Conservation (phyloP, 2,329 filamentous ascomycete species). For the Ceratocystis huliohia region DNA sequence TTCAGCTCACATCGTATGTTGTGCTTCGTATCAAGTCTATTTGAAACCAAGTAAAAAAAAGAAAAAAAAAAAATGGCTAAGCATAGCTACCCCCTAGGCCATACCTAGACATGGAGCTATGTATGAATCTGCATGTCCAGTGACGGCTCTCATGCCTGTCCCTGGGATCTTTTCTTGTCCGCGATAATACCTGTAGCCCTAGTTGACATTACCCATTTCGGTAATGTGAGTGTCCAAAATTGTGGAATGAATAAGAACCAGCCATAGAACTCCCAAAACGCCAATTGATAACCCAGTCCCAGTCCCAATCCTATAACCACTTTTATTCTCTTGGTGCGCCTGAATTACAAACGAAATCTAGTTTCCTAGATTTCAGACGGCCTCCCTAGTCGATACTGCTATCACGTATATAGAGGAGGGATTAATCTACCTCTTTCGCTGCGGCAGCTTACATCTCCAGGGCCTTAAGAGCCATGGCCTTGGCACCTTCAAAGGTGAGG, state of each 20-base stretch:
- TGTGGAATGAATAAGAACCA: background rate
- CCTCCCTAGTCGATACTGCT: background rate
- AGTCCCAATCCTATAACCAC: background rate
- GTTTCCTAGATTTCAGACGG: background rate
- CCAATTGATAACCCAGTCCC: conserved; percentile 7
- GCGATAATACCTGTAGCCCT: background rate
- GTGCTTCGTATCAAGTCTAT: background rate
- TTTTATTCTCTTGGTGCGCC: background rate
- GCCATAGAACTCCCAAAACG: conserved; percentile 9
- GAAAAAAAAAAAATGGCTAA: background rate
- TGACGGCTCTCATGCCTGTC: background rate
- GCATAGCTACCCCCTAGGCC: background rate
- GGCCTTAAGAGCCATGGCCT: conserved; percentile 72
- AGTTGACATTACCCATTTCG: background rate
- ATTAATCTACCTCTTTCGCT: background rate
- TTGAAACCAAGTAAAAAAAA: background rate
- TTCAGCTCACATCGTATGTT: background rate
- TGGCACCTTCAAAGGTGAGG: conserved; percentile 75
- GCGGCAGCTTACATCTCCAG: conserved; percentile 30
- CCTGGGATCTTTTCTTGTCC: background rate
- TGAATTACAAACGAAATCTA: background rate
- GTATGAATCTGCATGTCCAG: background rate
- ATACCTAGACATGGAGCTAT: background rate
- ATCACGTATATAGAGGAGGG: background rate
- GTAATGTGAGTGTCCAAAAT: background rate